Percentiles rank a stretch among this genome's conserved stretches.
Evolutionary conservation across 805 yeast species (phyloP).

Genomic region (Wickerhamiella shivajii): DNA sequence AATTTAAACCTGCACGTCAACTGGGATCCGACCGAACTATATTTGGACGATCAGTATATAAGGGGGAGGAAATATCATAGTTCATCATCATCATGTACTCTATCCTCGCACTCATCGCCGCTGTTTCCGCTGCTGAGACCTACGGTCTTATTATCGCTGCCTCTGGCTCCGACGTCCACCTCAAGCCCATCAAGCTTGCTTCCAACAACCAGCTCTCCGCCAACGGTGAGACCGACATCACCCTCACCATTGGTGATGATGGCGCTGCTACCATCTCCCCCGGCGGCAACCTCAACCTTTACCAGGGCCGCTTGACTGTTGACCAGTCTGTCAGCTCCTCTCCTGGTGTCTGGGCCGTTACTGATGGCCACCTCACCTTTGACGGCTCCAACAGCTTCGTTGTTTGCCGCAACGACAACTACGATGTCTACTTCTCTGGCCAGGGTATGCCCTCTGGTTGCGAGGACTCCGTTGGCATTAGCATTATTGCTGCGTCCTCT

Average conservation of each 20-base stretch:
- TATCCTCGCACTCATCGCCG: slow-evolving; percentile 4
- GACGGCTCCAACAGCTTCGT: background rate
- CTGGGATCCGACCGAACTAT: no score
- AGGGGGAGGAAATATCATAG: no score
- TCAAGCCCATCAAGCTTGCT: background rate
- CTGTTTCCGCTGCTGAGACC: slow-evolving; percentile 3
- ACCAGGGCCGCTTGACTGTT: background rate
- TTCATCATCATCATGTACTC: no score
- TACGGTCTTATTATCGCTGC: slow-evolving; percentile 2
- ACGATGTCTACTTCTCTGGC: background rate
- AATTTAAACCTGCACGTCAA: no score
- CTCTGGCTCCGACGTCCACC: slow-evolving; percentile 4
- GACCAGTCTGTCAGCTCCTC: background rate
- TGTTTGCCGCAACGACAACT: slow-evolving; percentile 1
- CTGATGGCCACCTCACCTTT: background rate
- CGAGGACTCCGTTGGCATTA: background rate
- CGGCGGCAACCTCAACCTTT: background rate
- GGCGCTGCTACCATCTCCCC: no score
- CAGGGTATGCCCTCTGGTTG: slow-evolving; percentile 3
- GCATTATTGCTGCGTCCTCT: slow-evolving; percentile 1
- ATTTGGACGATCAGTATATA: no score
- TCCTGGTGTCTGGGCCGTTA: background rate
- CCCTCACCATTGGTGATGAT: background rate
- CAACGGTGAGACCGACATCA: background rate
- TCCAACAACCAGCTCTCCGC: background rate